Base-by-base conservation (phyloP, 2,329 filamentous ascomycete genomes). In the Ophiostoma sp. region DNA sequence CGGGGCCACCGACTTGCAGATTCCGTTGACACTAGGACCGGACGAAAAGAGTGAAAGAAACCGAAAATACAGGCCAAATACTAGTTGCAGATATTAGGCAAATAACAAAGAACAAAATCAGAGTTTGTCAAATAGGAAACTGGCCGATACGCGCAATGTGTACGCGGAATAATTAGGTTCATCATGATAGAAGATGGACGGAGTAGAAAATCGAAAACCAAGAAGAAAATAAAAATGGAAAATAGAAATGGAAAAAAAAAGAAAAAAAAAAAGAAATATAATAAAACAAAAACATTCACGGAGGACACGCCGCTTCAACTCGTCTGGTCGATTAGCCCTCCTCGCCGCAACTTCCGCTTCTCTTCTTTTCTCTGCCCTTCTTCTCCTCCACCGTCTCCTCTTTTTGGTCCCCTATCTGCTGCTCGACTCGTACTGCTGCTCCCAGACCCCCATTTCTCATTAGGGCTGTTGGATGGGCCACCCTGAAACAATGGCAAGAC, bases 31-130 rank as follows among this genome's bases (percentile, higher is more conserved):
- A 55, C 49, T 55, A 55, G 18, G 49, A 27, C 18, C 49, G 49
- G n/a, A 55, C 49, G 18, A 55, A 60, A 60, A 40, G 12, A 11
- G 27, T 36, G 55, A 58, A 38, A 38, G 55, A 55, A 27, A n/a
- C 49, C 49, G 49, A 55, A n/a, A 55, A 55, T 27, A 55, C 27
- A 60, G 55, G 55, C 27, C 14, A 60, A 60, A 60, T 60, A 60
- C 55, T 40, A 27, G 27, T 27, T 27, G 27, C 27, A 27, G 27
- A 27, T 27, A 27, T 27, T 47, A 12, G 45, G 45, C 45, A 47
- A 47, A 55, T 52, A 55, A 60, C 36, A 16, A 60, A 38, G 5
- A 36, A 16, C 8, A 6, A 36, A 60, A 55, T 55, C 3, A 55
- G 8, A n/a, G 27, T 18, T 7, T n/a, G 11, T 55, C 18, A 27